A percentile compares a stretch with the other conserved stretches of the same genome.
Evolutionary conservation across 768 basidiomycete species (phyloP).

Genomic region (Goffeauzyma gilvescens): DNA sequence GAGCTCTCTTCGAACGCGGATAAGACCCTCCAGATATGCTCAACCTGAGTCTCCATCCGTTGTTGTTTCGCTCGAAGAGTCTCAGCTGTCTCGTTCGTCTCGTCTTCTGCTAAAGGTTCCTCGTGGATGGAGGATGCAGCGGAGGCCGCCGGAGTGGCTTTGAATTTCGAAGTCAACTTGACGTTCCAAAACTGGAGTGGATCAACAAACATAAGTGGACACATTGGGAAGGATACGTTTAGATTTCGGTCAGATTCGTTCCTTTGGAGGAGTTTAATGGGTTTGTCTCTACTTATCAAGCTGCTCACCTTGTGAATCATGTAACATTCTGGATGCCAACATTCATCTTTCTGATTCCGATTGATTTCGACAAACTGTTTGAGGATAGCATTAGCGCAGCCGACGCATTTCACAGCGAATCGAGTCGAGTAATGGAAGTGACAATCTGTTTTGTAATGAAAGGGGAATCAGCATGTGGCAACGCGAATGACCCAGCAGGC

Average conservation of each 20-base stretch:
- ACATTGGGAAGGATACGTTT: neutral
- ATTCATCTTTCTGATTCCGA: conserved; percentile 91
- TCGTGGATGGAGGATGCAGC: conserved; percentile 24
- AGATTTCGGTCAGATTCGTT: neutral
- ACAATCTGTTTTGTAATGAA: no score
- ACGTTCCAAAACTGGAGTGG: conserved; percentile 96
- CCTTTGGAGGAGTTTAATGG: neutral
- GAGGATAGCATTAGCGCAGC: conserved; percentile 87
- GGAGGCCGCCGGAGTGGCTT: conserved; percentile 25
- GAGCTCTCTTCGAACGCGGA: conserved; percentile 99
- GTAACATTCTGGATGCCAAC: conserved; percentile 99
- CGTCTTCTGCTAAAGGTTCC: conserved; percentile 50
- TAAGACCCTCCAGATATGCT: conserved; percentile 95
- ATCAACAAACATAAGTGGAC: no score
- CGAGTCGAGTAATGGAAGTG: conserved; percentile 98
- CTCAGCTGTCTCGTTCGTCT: conserved; percentile 52
- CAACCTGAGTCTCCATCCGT: conserved; percentile 90
- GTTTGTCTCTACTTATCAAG: neutral
- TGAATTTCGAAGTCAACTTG: conserved; percentile 39
- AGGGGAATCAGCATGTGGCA: no score
- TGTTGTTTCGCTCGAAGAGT: conserved; percentile 77
- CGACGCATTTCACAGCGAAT: conserved; percentile 95
- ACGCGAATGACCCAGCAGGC: no score
- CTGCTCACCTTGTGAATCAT: conserved; percentile 89
- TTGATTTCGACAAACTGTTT: conserved; percentile 99